These are phyloP conservation scores for Clavaria fumosa DNA, from an alignment of 768 basidiomycete species.

Conservation along the genomic window DNA sequence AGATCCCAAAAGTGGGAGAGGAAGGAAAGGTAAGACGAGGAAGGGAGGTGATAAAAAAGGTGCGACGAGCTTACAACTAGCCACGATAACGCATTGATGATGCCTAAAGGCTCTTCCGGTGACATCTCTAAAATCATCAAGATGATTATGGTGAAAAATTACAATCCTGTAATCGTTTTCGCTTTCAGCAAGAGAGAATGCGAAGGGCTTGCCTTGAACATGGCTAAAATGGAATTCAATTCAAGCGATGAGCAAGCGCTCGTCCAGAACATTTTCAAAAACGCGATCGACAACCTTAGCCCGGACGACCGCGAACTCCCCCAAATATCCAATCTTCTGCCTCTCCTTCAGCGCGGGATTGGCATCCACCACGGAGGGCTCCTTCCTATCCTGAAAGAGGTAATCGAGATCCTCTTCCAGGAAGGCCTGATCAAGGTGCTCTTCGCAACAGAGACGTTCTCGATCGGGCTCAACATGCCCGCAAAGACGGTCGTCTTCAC, in stretches of 20 bases:
- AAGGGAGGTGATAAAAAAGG: constrained; percentile 94
- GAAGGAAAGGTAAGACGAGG: constrained; percentile 80
- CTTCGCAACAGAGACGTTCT: constrained; percentile 98
- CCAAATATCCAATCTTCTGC: constrained; percentile 85
- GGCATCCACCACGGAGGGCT: constrained; percentile 98
- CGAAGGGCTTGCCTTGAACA: constrained; percentile 76
- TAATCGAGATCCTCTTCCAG: constrained; percentile 97
- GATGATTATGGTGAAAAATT: constrained; percentile 96
- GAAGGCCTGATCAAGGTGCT: constrained; percentile 96
- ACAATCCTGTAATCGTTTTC: constrained; percentile 96
- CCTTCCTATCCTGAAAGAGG: constrained; percentile 93
- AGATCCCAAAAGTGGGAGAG: constrained; percentile 69
- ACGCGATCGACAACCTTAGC: constrained; percentile 81
- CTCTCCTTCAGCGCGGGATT: constrained; percentile 85
- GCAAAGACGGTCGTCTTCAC: constrained; percentile 99
- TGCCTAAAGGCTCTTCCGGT: too few relatives aligned
- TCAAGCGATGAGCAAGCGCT: constrained; percentile 81
- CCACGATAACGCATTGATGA: too few relatives aligned
- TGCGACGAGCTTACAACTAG: constrained; percentile 15
- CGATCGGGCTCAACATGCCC: constrained; percentile 97
- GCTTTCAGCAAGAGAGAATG: constrained; percentile 98
- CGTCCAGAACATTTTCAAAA: constrained; percentile 80
- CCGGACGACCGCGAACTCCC: constrained; percentile 80
- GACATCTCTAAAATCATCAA: constrained; percentile 97
- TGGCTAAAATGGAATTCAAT: constrained; percentile 96